phyloP scores from a whole-genome alignment of 208 protist species.

The Wallacemonas rigidus region DNA sequence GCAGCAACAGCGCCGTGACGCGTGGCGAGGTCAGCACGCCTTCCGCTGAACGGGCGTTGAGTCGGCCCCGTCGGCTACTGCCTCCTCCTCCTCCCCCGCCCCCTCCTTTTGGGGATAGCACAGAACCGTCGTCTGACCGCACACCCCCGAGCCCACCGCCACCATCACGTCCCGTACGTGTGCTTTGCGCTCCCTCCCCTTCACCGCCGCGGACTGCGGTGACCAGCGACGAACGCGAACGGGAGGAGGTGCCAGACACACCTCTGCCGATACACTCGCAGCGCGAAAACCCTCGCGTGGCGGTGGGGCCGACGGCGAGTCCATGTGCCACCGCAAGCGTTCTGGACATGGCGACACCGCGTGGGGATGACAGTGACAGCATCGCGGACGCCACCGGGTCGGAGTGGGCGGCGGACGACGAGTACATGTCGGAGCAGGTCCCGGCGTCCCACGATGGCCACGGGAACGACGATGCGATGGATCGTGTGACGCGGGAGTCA shows the following conservation, averaged over 20 bases:
- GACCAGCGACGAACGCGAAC: background rate
- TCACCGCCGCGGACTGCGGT: background rate
- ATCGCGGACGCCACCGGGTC: background rate
- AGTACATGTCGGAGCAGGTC: background rate
- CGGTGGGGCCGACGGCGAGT: background rate
- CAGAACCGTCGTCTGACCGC: background rate
- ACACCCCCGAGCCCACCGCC: background rate
- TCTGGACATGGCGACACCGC: background rate
- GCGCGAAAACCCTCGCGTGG: background rate
- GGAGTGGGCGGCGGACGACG: background rate
- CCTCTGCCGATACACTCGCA: background rate
- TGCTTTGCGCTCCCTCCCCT: constrained; percentile 7
- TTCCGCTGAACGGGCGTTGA: background rate
- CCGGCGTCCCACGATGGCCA: no score
- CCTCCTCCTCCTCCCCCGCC: constrained; percentile 2
- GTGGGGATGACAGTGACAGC: background rate
- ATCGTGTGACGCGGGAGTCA: no score
- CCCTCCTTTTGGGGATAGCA: background rate
- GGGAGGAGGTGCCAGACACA: background rate
- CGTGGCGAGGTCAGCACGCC: background rate
- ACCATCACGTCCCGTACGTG: background rate
- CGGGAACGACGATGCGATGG: no score
- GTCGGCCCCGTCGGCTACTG: background rate
- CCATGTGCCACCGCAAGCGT: background rate
- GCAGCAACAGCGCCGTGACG: background rate